These are phyloP conservation scores for Pestalotiopsis sp. DNA, from an alignment of 2,329 filamentous ascomycete species.

Conservation along the genomic window DNA sequence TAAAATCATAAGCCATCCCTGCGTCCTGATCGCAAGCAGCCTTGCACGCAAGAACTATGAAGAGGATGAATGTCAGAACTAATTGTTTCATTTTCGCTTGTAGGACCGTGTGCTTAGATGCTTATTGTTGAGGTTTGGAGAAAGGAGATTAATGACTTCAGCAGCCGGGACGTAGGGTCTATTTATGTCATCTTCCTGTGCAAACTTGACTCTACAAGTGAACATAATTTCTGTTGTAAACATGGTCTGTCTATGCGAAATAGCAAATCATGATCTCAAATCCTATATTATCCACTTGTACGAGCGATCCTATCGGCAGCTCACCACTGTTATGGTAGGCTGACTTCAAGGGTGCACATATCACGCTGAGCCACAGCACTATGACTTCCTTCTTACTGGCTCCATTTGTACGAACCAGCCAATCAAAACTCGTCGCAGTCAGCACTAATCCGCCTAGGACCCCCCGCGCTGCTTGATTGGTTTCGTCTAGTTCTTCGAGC, in stretches of 20 bases:
- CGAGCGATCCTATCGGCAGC: neutral
- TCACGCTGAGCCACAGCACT: neutral
- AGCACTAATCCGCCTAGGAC: neutral
- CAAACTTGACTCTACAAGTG: neutral
- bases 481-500: neutral
- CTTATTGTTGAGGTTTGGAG: conserved; percentile 13
- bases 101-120: neutral
- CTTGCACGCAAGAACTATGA: conserved; percentile 24
- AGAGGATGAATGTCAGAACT: conserved; percentile 18
- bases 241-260: neutral
- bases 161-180: neutral
- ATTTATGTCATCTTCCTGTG: neutral
- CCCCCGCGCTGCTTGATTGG: neutral
- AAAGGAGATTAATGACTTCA: neutral
- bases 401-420: conserved; percentile 27
- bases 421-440: conserved; percentile 18
- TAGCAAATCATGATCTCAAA: neutral
- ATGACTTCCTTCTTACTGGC: neutral
- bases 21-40: conserved; percentile 17
- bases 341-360: neutral
- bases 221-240: neutral
- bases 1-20: conserved; percentile 25
- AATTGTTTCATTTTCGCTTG: conserved; percentile 17
- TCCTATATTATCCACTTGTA: neutral
- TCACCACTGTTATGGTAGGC: neutral